Conservation (phyloP, 139 green algal species). For the Chlamydomonas eustigma region DNA sequence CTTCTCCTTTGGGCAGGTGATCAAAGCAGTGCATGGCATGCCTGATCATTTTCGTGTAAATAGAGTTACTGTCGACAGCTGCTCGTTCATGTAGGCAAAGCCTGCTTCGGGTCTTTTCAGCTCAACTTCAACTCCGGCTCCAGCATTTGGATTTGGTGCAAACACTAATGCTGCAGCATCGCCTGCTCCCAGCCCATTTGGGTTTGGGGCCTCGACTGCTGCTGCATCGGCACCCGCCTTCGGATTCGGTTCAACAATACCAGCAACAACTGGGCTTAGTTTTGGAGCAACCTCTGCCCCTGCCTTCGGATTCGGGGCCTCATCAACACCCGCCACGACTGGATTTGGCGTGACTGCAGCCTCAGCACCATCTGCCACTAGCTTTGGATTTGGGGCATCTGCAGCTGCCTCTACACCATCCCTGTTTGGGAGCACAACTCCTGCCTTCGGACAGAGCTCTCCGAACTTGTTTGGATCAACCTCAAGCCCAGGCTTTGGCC, state of each 20-base stretch:
- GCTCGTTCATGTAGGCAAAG: not conserved
- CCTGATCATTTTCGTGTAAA: too few species aligned
- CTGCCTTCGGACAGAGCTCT: not conserved
- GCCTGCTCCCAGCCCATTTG: constrained; percentile 11
- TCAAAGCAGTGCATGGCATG: too few species aligned
- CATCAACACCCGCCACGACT: too few species aligned
- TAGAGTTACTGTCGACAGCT: too few species aligned
- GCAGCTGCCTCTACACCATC: not conserved
- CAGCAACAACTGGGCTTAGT: constrained; percentile 10
- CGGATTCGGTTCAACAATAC: constrained; percentile 14
- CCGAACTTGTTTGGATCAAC: constrained; percentile 7
- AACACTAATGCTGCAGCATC: not conserved
- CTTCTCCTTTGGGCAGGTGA: too few species aligned
- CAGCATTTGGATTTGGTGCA: constrained; percentile 21
- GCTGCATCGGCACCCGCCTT: not conserved
- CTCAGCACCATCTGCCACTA: not conserved
- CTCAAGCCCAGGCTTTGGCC: not conserved
- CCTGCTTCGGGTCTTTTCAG: not conserved
- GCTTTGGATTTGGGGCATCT: constrained; percentile 2
- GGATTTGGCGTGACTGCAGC: too few species aligned
- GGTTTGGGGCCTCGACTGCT: not conserved
- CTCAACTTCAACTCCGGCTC: constrained; percentile 10
- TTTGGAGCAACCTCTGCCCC: constrained; percentile 1
- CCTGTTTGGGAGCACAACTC: not conserved
- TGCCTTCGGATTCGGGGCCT: too few species aligned